Percentiles rank a stretch among this genome's conserved stretches.
These are phyloP conservation scores for Talaromyces rugulosus DNA, from an alignment of 2,329 filamentous ascomycete species.

Conservation along the genomic window DNA sequence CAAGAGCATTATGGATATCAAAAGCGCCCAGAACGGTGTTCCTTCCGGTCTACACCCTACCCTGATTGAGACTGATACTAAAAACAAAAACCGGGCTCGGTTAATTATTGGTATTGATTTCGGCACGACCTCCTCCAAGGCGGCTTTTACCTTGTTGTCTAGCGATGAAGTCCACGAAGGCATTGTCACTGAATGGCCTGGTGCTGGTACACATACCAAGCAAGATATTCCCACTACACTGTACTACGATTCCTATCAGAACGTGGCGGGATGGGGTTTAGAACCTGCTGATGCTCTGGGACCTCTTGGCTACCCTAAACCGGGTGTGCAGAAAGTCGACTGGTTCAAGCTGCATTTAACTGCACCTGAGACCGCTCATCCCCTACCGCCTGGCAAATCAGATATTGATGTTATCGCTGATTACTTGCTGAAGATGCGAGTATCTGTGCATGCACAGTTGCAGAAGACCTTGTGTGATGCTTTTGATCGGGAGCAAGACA, in stretches of 20 bases:
- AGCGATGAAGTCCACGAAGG: constrained; percentile 97
- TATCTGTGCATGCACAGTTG: constrained; percentile 90
- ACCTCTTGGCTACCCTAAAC: constrained; percentile 94
- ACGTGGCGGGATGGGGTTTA: constrained; percentile 96
- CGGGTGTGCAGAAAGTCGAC: constrained; percentile 96
- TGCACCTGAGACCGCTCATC: constrained; percentile 97
- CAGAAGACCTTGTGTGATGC: constrained; percentile 96
- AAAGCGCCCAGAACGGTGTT: constrained; percentile 25
- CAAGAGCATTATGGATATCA: constrained; percentile 34
- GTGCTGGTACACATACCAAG: constrained; percentile 93
- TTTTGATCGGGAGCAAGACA: constrained; percentile 95
- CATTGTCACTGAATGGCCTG: constrained; percentile 98
- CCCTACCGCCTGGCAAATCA: constrained; percentile 93
- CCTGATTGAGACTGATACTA: constrained; percentile 70
- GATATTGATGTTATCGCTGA: constrained; percentile 98
- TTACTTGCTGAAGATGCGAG: constrained; percentile 95
- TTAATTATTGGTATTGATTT: constrained; percentile 98
- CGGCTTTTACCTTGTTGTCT: constrained; percentile 86
- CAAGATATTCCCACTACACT: constrained; percentile 99
- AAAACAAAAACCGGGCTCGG: constrained; percentile 86
- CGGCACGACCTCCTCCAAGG: constrained; percentile 95
- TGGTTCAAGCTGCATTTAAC: constrained; percentile 99
- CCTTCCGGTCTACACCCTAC: constrained; percentile 23
- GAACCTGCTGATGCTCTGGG: constrained; percentile 96
- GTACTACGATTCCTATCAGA: constrained; percentile 99